Base-by-base conservation (phyloP, 805 yeast genomes). In the Sugiyamaella qingdaonensis region DNA sequence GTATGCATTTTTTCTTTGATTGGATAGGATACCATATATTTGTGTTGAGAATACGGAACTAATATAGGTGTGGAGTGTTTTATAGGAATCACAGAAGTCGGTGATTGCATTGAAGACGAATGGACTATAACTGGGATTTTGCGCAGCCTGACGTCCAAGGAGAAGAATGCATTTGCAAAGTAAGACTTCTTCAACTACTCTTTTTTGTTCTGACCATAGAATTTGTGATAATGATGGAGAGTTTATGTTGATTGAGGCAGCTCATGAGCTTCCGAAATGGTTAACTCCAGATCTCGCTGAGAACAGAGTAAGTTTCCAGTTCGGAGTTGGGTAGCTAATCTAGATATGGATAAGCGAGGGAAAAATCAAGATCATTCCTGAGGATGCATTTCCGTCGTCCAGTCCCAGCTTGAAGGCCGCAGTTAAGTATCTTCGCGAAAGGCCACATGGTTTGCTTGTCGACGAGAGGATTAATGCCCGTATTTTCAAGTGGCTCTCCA, bases 161-260 rank as follows among this genome's bases (percentile, higher is more conserved):
- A 52, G 11, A 51, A 51, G 8, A 54, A 57, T 4, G 55, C 59
- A 4, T 55, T 36, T 36, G 49, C 58, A 14, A 52, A 56, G 62
- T 59, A 45, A 36, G 62, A 27, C n/a, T n/a, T n/a, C n/a, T n/a
- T n/a, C n/a, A n/a, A n/a, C n/a, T n/a, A 5, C 18, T n/a, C 29
- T 32, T 18, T 29, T 16, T 13, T 35, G 39, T 14, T 11, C 13
- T 18, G 27, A 34, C 31, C 33, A 54, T 61, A 35, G 48, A 29
- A 49, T 67, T 19, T 41, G 71, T 54, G 88, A 82, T 59, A 73
- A 75, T 1, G 85, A 79, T 45, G 80, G 83, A 7, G 88, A 84
- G 54, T 76, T 78, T 45, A 48, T 82, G 9, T 61, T 84, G 44
- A 72, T 78, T 8, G 84, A 80, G 55, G 73, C 77, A 1, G 70